These are phyloP conservation scores for Cyclotella baltica DNA, from an alignment of 108 stramenopile species.

Conservation along the genomic window DNA sequence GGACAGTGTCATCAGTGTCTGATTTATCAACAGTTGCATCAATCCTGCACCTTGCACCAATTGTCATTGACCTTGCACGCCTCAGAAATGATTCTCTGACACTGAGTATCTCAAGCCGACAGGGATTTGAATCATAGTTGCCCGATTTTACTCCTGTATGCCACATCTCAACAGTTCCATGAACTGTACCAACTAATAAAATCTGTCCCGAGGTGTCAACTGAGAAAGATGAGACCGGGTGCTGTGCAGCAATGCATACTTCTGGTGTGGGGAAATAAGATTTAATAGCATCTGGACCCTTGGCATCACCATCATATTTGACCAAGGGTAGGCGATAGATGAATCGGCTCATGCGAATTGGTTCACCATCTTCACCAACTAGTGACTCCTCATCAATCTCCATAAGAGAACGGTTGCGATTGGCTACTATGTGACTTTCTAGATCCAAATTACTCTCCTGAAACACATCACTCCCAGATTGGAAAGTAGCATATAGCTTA, in stretches of 20 bases:
- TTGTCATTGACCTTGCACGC: constrained; percentile 32
- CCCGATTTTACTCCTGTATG: constrained; percentile 25
- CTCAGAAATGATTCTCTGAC: constrained; percentile 42
- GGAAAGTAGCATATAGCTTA: constrained; percentile 51
- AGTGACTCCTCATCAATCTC: constrained; percentile 42
- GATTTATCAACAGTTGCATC: not conserved
- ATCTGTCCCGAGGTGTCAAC: constrained; percentile 54
- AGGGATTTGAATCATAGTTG: constrained; percentile 7
- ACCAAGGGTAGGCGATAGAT: constrained; percentile 40
- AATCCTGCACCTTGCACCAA: constrained; percentile 23
- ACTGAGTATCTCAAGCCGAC: constrained; percentile 28
- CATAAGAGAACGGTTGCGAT: constrained; percentile 5
- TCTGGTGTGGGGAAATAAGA: constrained; percentile 54
- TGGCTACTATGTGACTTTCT: not conserved
- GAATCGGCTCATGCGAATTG: constrained; percentile 38
- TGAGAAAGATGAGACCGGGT: constrained; percentile 54
- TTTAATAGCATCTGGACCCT: constrained; percentile 17
- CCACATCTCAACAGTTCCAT: constrained; percentile 66
- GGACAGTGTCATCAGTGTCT: constrained; percentile 1
- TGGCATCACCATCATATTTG: constrained; percentile 14
- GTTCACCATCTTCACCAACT: constrained; percentile 36
- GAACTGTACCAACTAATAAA: constrained; percentile 56
- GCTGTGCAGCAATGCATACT: constrained; percentile 36
- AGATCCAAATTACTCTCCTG: not conserved
- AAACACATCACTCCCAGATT: constrained; percentile 28